phyloP scores from a whole-genome alignment of 2,329 filamentous ascomycete species.

The Alternaria consortialis region DNA sequence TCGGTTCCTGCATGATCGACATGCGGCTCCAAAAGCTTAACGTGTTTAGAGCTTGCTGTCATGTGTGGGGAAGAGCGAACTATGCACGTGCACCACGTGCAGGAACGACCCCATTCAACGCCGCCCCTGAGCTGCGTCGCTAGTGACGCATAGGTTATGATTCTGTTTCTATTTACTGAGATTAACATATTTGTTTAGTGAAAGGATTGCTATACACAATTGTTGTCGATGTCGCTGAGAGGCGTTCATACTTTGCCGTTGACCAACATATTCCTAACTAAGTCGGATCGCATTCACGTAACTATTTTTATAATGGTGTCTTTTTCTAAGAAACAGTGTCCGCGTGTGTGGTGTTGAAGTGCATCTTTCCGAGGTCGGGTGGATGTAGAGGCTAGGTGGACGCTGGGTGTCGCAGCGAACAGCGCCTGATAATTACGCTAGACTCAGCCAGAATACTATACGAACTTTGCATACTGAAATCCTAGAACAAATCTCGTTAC shows the following conservation, averaged over 20 bases:
- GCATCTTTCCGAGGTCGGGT: background rate
- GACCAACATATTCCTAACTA: background rate
- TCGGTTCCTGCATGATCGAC: slow-evolving; percentile 44
- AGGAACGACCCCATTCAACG: slow-evolving; percentile 5
- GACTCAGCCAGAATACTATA: background rate
- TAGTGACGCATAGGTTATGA: background rate
- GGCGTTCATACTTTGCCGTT: background rate
- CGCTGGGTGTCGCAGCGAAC: background rate
- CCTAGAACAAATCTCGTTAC: background rate
- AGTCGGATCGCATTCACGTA: background rate
- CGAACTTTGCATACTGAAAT: background rate
- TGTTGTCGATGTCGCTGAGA: background rate
- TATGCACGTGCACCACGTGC: slow-evolving; percentile 38
- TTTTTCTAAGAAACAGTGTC: background rate
- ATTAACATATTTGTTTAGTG: background rate
- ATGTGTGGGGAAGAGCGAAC: slow-evolving; percentile 40
- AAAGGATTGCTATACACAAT: background rate
- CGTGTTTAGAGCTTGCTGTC: slow-evolving; percentile 35
- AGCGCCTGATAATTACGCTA: background rate
- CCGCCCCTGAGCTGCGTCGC: slow-evolving; percentile 3
- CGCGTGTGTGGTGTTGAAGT: background rate
- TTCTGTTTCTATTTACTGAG: background rate
- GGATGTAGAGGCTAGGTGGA: background rate
- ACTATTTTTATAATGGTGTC: background rate
- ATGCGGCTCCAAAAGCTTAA: slow-evolving; percentile 51